A percentile compares a stretch with the other conserved stretches of the same genome.
phyloP scores from a whole-genome alignment of 345 rosid species.

The Gossypium mustelinum region DNA sequence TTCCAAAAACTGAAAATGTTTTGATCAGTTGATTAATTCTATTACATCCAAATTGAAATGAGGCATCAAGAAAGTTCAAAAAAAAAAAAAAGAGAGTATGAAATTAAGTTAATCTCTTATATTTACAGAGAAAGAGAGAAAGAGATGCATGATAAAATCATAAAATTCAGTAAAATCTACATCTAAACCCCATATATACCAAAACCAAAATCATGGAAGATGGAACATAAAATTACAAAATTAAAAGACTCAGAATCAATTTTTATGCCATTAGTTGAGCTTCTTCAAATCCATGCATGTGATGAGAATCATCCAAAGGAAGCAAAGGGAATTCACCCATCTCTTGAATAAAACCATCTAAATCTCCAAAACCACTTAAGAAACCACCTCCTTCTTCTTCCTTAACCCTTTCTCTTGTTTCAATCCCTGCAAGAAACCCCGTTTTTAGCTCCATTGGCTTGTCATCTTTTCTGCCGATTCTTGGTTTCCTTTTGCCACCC shows the following conservation, averaged over 20 bases:
- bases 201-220: conserved; percentile 12
- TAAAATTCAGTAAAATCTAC: conserved; percentile 7
- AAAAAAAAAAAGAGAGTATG: not conserved
- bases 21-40: not conserved
- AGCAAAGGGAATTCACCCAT: conserved; percentile 44
- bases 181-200: not conserved
- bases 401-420: conserved; percentile 24
- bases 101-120: conserved; percentile 10
- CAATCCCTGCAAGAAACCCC: conserved; percentile 22
- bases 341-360: conserved; percentile 69
- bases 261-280: conserved; percentile 27
- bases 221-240: conserved; percentile 9
- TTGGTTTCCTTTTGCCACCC: conserved; percentile 22
- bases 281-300: conserved; percentile 38
- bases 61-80: not conserved
- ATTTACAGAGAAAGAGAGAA: conserved; percentile 16
- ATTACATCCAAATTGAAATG: not conserved
- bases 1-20: not conserved
- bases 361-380: conserved; percentile 53
- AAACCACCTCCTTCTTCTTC: conserved; percentile 44
- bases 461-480: conserved; percentile 16
- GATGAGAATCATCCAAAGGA: conserved; percentile 39
- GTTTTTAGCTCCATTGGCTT: conserved; percentile 26
- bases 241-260: not conserved
- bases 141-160: conserved; percentile 1